Evolutionary conservation across 2,329 filamentous ascomycete species (phyloP).

Genomic region (Claviceps pazoutovae): DNA sequence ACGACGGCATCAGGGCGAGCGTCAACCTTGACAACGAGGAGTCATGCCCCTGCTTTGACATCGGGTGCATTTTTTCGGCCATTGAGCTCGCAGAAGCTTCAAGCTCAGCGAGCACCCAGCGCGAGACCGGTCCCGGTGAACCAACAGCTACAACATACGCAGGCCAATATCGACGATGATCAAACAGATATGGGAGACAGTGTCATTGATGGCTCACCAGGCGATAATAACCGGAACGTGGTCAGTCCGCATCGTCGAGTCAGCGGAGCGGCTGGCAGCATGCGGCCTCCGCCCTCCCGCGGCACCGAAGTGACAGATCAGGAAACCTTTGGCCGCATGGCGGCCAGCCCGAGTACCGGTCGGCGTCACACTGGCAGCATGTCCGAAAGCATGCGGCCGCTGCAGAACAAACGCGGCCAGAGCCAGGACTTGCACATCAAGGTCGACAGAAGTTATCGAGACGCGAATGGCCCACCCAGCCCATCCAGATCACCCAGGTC

Average conservation of each 20-base stretch:
- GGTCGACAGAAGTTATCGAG: slow-evolving; percentile 45
- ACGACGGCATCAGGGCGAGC: slow-evolving; percentile 34
- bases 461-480: slow-evolving; percentile 36
- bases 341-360: slow-evolving; percentile 55
- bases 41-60: slow-evolving; percentile 79
- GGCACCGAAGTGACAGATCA: slow-evolving; percentile 71
- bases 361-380: slow-evolving; percentile 46
- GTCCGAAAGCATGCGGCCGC: slow-evolving; percentile 64
- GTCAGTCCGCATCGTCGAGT: slow-evolving; percentile 16
- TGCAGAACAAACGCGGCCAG: slow-evolving; percentile 37
- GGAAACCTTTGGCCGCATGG: slow-evolving; percentile 54
- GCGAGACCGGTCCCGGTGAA: slow-evolving; percentile 29
- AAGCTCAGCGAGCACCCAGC: slow-evolving; percentile 64
- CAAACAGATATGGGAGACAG: slow-evolving; percentile 31
- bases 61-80: slow-evolving; percentile 89
- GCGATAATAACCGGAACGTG: slow-evolving; percentile 38
- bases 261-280: slow-evolving; percentile 25
- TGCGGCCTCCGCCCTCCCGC: slow-evolving; percentile 53
- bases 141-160: slow-evolving; percentile 19
- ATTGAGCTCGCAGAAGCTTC: slow-evolving; percentile 90
- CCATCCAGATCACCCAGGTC: slow-evolving; percentile 61
- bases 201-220: slow-evolving; percentile 33
- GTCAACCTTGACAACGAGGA: slow-evolving; percentile 56
- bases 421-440: slow-evolving; percentile 37
- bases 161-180: slow-evolving; percentile 22